These are phyloP conservation scores for Conticribra weissflogii DNA, from an alignment of 108 stramenopile species.

Conservation along the genomic window DNA sequence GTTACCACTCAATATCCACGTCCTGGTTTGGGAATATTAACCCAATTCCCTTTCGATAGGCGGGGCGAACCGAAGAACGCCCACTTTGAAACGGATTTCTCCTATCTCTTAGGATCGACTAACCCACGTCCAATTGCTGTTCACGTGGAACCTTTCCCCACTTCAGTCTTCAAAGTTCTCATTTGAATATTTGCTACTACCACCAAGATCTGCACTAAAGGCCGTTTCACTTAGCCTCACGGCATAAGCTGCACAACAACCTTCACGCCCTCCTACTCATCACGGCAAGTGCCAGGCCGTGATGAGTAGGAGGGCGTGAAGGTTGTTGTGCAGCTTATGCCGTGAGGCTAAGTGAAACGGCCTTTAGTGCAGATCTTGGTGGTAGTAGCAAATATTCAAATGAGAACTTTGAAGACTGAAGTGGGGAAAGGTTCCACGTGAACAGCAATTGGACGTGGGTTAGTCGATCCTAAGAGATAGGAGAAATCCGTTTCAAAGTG, in stretches of 20 bases:
- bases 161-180: constrained; percentile 91
- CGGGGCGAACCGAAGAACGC: constrained; percentile 65
- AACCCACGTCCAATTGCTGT: constrained; percentile 89
- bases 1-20: constrained; percentile 91
- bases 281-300: constrained; percentile 64
- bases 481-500: constrained; percentile 87
- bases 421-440: constrained; percentile 91
- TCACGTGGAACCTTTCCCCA: constrained; percentile 87
- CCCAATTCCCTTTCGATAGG: constrained; percentile 94
- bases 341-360: constrained; percentile 93
- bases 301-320: constrained; percentile 95
- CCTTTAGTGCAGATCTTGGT: constrained; percentile 97
- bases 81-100: constrained; percentile 80
- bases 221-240: constrained; percentile 92
- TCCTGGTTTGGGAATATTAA: constrained; percentile 95
- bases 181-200: constrained; percentile 97
- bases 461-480: constrained; percentile 93
- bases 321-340: constrained; percentile 87
- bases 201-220: constrained; percentile 96
- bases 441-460: constrained; percentile 92
- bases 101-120: constrained; percentile 91
- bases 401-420: constrained; percentile 90
- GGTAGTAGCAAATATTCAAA: constrained; percentile 97
- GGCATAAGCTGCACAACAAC: constrained; percentile 86
- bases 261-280: constrained; percentile 96